phyloP scores from a whole-genome alignment of 768 basidiomycete genomes.

The Auriscalpium vulgare region DNA sequence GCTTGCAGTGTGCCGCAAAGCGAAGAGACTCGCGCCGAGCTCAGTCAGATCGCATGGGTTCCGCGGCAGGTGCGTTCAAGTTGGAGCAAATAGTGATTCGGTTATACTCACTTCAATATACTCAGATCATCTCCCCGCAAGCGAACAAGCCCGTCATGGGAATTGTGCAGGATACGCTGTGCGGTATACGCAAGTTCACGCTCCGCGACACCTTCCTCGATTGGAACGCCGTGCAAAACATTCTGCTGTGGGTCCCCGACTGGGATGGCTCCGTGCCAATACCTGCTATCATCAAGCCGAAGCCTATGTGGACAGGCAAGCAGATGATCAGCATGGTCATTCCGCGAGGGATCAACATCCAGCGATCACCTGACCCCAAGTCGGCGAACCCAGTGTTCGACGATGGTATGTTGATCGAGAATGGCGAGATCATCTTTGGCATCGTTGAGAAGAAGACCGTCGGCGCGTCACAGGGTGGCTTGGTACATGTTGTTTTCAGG shows the following conservation, averaged over 20 bases:
- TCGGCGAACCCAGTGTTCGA: slow-evolving; percentile 79
- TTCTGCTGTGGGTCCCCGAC: slow-evolving; percentile 94
- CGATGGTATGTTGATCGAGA: slow-evolving; percentile 93
- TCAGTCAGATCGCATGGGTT: slow-evolving; percentile 98
- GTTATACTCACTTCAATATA: slow-evolving; percentile 3
- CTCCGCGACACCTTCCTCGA: slow-evolving; percentile 93
- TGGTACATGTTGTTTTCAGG: slow-evolving; percentile 94
- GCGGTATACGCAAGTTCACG: slow-evolving; percentile 95
- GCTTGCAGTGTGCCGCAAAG: slow-evolving; percentile 82
- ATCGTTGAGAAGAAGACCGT: slow-evolving; percentile 99
- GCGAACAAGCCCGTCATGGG: slow-evolving; percentile 99
- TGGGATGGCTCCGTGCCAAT: slow-evolving; percentile 94
- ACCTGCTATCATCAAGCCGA: slow-evolving; percentile 93
- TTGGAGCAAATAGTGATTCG: not conserved
- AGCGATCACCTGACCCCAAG: slow-evolving; percentile 71
- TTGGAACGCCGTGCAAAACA: slow-evolving; percentile 94
- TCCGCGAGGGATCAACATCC: slow-evolving; percentile 92
- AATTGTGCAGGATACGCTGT: slow-evolving; percentile 97
- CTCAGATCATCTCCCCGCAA: slow-evolving; percentile 95
- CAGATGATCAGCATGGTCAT: slow-evolving; percentile 90
- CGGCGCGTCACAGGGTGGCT: slow-evolving; percentile 88
- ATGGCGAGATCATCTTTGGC: slow-evolving; percentile 92
- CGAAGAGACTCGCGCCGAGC: slow-evolving; percentile 95
- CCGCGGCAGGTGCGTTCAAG: slow-evolving; percentile 69
- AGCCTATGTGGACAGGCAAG: slow-evolving; percentile 96